Base-by-base conservation (phyloP, 129 eudicot genomes). In the Deinandra increscens region DNA sequence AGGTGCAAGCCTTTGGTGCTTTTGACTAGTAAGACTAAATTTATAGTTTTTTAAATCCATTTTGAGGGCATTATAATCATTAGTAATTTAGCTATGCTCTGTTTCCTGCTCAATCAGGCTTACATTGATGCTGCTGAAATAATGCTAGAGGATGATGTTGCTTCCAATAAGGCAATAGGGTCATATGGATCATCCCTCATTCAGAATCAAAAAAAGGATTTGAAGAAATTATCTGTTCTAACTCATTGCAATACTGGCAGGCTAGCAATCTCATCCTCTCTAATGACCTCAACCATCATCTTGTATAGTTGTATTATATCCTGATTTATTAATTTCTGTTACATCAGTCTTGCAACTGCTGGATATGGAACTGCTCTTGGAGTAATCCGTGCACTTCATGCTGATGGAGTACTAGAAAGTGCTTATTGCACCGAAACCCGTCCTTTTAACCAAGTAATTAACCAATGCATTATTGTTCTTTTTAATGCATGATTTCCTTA, bases 211-310 rank as follows among this genome's bases (percentile, higher is more conserved):
- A 78, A 20, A 59, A 80, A 79, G 55, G 80, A 79, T 60, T 36
- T 61, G 8, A 68, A 83, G 12, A 89, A 74, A 69, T 8, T 93
- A 12, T 87, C 92, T 73, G 71, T 93, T 69, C 77, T 93, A 78
- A 93, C 99, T 22, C 99, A 93, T 80, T 93, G 99, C 85, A 93
- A 93, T 81, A 89, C 99, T 74, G 99, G 99, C 82, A 93, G 99
- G 99, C 83, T 68, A 44, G 59, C 31, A 38, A 3, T 17, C 37
- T 49, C 26, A 64, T 18, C 26, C 3, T 31, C 11, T 39, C 15
- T 29, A 20, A 46, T n/a, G 9, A 1, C 20, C 8, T 46, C 33
- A 12, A 26, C 26, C 62, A 23, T 26, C 17, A 23, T 55, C 15
- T 19, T 23, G 37, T 13, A 29, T 58, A 5, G 29, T 19, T 23